These are phyloP conservation scores for Solanum lycopersicoides DNA, from an alignment of 257 asterid genomes.

Conservation along the genomic window DNA sequence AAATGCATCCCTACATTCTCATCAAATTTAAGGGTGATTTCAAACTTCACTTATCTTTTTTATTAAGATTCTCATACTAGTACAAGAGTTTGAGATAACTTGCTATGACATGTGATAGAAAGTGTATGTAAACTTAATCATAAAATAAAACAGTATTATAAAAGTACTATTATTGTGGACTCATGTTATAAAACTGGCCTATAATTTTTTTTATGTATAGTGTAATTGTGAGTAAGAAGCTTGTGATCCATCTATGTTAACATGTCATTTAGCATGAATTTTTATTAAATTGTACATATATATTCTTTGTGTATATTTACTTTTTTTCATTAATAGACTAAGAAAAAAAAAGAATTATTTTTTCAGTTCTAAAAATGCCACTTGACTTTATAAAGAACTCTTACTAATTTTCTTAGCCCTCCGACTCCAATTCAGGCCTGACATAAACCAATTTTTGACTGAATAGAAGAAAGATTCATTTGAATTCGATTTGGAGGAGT, in stretches of 20 bases:
- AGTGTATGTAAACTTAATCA: too few relatives aligned
- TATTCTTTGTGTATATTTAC: not conserved
- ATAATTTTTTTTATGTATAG: not conserved
- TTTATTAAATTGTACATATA: not conserved
- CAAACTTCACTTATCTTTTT: not conserved
- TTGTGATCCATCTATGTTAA: not conserved
- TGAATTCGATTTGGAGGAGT: too few relatives aligned
- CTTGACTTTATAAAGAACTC: not conserved
- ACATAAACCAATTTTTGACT: too few relatives aligned
- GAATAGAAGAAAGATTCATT: too few relatives aligned
- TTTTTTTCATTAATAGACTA: not conserved
- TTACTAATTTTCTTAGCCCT: too few relatives aligned
- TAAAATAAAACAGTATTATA: too few relatives aligned
- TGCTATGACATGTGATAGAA: not conserved
- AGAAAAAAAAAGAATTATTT: not conserved
- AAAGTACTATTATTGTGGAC: not conserved
- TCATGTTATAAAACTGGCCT: too few relatives aligned
- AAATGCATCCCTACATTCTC: not conserved
- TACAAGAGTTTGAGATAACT: not conserved
- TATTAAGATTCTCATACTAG: not conserved
- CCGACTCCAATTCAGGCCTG: too few relatives aligned
- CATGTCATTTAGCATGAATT: not conserved
- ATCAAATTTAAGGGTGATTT: not conserved
- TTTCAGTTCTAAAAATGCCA: not conserved
- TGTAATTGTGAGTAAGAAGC: not conserved